Base-by-base conservation (phyloP, 2,329 filamentous ascomycete genomes). In the Aureobasidium lini region DNA sequence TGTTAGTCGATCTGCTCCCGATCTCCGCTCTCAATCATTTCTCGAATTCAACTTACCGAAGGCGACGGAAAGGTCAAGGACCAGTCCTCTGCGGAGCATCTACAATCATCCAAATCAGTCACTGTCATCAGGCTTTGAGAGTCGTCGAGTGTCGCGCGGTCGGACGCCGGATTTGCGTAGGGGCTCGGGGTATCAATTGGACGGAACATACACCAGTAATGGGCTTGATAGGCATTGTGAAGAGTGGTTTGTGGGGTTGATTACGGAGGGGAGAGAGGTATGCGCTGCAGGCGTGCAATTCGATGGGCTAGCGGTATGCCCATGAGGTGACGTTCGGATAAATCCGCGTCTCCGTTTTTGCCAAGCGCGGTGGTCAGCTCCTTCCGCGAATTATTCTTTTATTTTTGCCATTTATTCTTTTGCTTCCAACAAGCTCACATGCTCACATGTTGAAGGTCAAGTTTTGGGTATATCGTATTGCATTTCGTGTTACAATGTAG, bases 11-110 rank as follows among this genome's bases (percentile, higher is more conserved):
- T 29, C 11, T 47, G 52, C 16, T 43, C 36, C 32, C 34, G 5
- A 2, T 10, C 15, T 36, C 2, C 49, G 9, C 34, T 15, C n/a
- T n/a, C 2, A 8, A 5, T 1, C 37, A 40, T 9, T 13, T 6
- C 10, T 6, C 4, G 34, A 16, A 1, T 13, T 5, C 29, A 46
- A 78, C 83, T 73, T 77, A 85, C 84, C 85, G 69, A 84, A 75
- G 65, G 83, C 82, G 70, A 85, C 82, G 69, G 81, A 83, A 68
- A 88, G 76, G 74, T 88, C 84, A 67, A 87, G 78, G 67, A 88
- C 84, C 62, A 87, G 76, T 70, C 78, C 79, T 72, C 82, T 79
- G 72, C 83, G 82, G 76, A 87, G 82, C 81, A 85, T 86, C 84
- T 86, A 57, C 18, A 62, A 43, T 23, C 23, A 34, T 48, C 43